Evolutionary conservation across 768 basidiomycete genomes (phyloP).

Genomic region (Asterophora lycoperdoides): DNA sequence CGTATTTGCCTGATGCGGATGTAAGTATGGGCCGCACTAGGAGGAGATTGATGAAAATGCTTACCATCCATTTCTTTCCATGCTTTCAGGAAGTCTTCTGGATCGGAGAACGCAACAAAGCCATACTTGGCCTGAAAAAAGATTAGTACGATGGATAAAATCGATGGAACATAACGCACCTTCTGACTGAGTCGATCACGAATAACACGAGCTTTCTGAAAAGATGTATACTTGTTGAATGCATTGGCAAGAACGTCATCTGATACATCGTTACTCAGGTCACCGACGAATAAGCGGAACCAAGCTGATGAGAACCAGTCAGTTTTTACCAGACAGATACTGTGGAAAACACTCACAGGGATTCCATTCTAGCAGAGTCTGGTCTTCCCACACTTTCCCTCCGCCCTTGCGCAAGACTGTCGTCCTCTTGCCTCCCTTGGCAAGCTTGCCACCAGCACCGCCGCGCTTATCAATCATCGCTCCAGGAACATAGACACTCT

Average conservation of each 20-base stretch:
- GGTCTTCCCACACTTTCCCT: conserved; percentile 98
- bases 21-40: background rate
- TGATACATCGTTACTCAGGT: conserved; percentile 96
- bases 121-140: conserved; percentile 82
- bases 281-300: conserved; percentile 97
- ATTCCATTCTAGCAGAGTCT: conserved; percentile 96
- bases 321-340: conserved; percentile 1
- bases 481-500: conserved; percentile 89
- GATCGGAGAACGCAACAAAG: conserved; percentile 96
- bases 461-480: conserved; percentile 88
- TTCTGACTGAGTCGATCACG: conserved; percentile 92
- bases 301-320: conserved; percentile 56
- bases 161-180: conserved; percentile 36
- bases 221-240: conserved; percentile 90
- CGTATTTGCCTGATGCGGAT: conserved; percentile 74
- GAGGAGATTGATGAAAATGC: conserved; percentile 20
- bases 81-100: conserved; percentile 95
- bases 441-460: conserved; percentile 79
- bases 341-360: conserved; percentile 61
- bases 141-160: background rate
- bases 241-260: conserved; percentile 92
- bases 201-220: conserved; percentile 93
- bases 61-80: conserved; percentile 99
- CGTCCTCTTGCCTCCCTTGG: conserved; percentile 86
- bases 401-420: conserved; percentile 95